Evolutionary conservation across 495 filamentous ascomycete genomes (phyloP).

Genomic region (Xylaria longipes): DNA sequence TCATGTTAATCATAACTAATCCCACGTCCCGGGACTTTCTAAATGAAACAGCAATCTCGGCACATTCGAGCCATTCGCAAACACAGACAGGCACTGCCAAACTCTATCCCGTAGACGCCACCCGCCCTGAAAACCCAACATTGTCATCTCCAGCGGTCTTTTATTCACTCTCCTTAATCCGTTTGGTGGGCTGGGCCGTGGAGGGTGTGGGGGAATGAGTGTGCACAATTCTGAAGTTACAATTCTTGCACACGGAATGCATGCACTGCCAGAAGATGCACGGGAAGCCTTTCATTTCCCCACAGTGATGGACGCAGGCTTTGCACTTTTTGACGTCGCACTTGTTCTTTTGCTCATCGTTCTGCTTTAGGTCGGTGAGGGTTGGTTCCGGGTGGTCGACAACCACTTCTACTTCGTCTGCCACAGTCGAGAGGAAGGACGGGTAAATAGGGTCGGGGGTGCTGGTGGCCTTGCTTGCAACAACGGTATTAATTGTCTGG

Average conservation of each 20-base stretch:
- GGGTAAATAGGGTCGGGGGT: too few relatives aligned
- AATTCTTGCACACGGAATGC: neutral
- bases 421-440: too few relatives aligned
- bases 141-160: too few relatives aligned
- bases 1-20: neutral
- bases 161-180: too few relatives aligned
- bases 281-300: neutral
- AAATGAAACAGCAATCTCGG: neutral
- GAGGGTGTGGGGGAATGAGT: too few relatives aligned
- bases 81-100: neutral
- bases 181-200: too few relatives aligned
- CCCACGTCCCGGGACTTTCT: neutral
- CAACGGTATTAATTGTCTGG: neutral
- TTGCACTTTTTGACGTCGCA: neutral
- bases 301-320: neutral
- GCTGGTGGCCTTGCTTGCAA: neutral
- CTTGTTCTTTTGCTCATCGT: neutral
- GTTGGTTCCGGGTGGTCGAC: neutral
- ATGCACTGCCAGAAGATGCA: neutral
- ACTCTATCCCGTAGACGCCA: neutral
- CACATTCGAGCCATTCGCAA: neutral
- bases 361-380: neutral
- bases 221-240: neutral
- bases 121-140: too few relatives aligned
- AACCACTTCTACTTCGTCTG: too few relatives aligned